Evolutionary conservation across 2,329 filamentous ascomycete genomes (phyloP).

Genomic region (Fusarium chaquense): DNA sequence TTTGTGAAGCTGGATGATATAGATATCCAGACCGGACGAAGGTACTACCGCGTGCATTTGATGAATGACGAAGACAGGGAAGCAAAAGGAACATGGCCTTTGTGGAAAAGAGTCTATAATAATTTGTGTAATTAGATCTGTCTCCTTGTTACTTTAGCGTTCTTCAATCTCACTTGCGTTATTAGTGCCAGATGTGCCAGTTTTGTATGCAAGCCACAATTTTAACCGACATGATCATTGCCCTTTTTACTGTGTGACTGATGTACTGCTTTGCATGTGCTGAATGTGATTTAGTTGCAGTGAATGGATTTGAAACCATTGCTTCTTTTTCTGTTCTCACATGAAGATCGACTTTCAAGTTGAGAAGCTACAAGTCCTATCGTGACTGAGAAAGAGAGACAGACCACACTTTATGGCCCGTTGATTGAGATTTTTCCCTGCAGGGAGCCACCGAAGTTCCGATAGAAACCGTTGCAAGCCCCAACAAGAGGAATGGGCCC

Average conservation of each 20-base stretch:
- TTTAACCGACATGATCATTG: not conserved
- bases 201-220: not conserved
- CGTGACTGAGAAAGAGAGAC: not conserved
- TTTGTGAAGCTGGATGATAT: constrained; percentile 75
- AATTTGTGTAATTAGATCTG: constrained; percentile 68
- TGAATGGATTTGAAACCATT: not conserved
- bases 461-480: not conserved
- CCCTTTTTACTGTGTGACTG: too few relatives aligned
- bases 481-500: not conserved
- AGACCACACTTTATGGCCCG: not conserved
- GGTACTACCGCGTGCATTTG: constrained; percentile 83
- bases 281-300: not conserved
- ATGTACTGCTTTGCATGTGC: not conserved
- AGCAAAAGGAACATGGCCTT: constrained; percentile 77
- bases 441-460: not conserved
- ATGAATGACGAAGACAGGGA: constrained; percentile 83
- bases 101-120: constrained; percentile 81
- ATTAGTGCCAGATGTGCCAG: not conserved
- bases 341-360: not conserved
- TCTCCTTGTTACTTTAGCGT: not conserved
- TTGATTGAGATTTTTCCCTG: not conserved
- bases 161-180: not conserved
- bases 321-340: not conserved
- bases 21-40: constrained; percentile 85
- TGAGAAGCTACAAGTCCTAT: not conserved